Evolutionary conservation across 768 basidiomycete genomes (phyloP).

Genomic region (Leucosporidium scottii): DNA sequence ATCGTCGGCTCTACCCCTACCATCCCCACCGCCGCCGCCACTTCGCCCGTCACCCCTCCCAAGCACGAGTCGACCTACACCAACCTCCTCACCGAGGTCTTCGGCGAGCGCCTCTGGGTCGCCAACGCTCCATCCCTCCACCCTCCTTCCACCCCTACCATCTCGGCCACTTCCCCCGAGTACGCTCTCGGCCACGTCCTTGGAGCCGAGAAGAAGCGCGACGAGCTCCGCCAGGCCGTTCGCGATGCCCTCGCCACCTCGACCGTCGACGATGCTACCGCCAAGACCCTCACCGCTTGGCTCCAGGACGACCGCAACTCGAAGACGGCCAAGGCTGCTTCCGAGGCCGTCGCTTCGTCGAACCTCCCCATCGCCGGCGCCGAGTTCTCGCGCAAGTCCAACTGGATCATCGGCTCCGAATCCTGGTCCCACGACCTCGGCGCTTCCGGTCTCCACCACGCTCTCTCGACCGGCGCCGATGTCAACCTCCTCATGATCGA

Average conservation of each 20-base stretch:
- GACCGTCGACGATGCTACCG: conserved; percentile 41
- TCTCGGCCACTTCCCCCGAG: conserved; percentile 75
- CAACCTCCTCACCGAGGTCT: conserved; percentile 73
- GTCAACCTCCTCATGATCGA: conserved; percentile 95
- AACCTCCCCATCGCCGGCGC: conserved; percentile 51
- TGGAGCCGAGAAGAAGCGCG: conserved; percentile 69
- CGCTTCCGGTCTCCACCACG: conserved; percentile 88
- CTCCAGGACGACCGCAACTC: conserved; percentile 49
- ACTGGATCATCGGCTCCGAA: conserved; percentile 98
- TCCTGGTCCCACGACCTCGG: conserved; percentile 98
- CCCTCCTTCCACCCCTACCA: conserved; percentile 40
- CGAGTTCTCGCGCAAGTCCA: conserved; percentile 61
- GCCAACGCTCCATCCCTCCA: conserved; percentile 67
- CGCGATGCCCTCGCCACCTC: conserved; percentile 54
- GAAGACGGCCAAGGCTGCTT: conserved; percentile 24
- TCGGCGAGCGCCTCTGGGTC: conserved; percentile 69
- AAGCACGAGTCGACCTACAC: conserved; percentile 87
- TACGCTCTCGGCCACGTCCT: conserved; percentile 88
- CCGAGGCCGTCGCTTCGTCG: conserved; percentile 21
- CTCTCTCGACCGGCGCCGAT: conserved; percentile 80
- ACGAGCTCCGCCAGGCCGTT: conserved; percentile 58
- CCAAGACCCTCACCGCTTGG: conserved; percentile 62
- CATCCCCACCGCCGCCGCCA: conserved; percentile 37
- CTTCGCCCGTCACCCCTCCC: conserved; percentile 57
- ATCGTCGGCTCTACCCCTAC: conserved; percentile 50